Base-by-base conservation (phyloP, 1,284 basidiomycete genomes). In the Caloboletus inedulis region DNA sequence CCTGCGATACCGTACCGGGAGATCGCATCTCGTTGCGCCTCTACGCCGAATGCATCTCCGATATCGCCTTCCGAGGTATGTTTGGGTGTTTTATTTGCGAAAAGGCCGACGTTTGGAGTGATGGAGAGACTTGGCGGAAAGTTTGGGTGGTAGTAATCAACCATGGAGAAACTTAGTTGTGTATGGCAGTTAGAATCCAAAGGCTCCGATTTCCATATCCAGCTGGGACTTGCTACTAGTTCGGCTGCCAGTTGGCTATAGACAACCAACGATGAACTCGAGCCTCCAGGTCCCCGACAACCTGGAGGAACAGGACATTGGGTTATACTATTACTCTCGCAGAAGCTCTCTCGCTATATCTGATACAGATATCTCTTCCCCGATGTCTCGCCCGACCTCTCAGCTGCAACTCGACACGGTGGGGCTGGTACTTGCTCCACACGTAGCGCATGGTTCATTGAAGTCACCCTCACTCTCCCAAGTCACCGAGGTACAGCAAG, bases 1-100 rank as follows among this genome's bases (percentile, higher is more conserved):
- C 87, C 87, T 12, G 87, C 88, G 49, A 91, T 90, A 6, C 89
- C 87, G 64, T 83, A 90, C 48, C 72, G 73, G 18, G 74, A 68
- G 52, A 91, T 89, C 7, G 85, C 80, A n/a, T 73, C 68, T 54
- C 73, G 67, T 61, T 89, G 86, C 3, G 80, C 78, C 36, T 65
- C 58, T 18, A 66, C 60, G 37, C 74, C 72, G 58, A 85, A 85
- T 1, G 55, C 50, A 16, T 66, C 60, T 27, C 51, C 39, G 19
- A 51, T 31, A 16, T 23, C 33, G 9, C 9, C 21, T 16, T 21
- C 29, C 6, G 18, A 31, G 37, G 48, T 9, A 2, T 16, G 23
- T 12, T 18, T 7, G n/a, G 2, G 41, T 59, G 41, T 7, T 19
- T 29, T 34, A 6, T 50, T 33, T 10, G 51, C 21, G 47, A 29